phyloP scores from a whole-genome alignment of 768 basidiomycete species.

The Hericium coralloides region DNA sequence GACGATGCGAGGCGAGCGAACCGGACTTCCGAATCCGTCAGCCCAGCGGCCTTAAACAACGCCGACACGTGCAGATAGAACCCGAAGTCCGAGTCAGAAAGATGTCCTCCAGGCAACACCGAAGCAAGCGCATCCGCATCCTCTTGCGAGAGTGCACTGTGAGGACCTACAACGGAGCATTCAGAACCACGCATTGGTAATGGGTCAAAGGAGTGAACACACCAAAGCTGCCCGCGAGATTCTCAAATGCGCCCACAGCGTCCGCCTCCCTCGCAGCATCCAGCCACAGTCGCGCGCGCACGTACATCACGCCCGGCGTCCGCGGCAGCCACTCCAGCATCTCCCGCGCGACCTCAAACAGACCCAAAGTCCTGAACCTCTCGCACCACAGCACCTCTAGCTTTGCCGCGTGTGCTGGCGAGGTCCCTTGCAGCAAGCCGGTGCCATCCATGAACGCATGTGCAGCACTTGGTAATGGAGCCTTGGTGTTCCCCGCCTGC shows the following conservation, averaged over 20 bases:
- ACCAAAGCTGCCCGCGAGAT: conserved; percentile 72
- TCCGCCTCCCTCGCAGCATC: conserved; percentile 63
- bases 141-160: conserved; percentile 44
- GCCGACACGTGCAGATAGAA: conserved; percentile 73
- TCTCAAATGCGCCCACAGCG: conserved; percentile 63
- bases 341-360: conserved; percentile 50
- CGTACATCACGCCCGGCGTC: conserved; percentile 67
- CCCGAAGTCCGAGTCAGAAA: conserved; percentile 52
- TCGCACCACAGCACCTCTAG: conserved; percentile 71
- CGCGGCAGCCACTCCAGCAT: conserved; percentile 72
- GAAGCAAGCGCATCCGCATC: conserved; percentile 53
- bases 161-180: conserved; percentile 30
- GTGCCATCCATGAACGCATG: conserved; percentile 64
- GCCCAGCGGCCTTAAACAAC: conserved; percentile 56
- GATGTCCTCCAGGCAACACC: conserved; percentile 49
- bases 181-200: conserved; percentile 1
- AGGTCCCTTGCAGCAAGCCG: conserved; percentile 58
- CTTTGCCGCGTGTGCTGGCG: conserved; percentile 57
- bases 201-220: conserved; percentile 18
- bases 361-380: conserved; percentile 52
- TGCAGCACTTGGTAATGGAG: conserved; percentile 47
- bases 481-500: conserved; percentile 34
- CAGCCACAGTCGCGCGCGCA: conserved; percentile 60
- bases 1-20: conserved; percentile 80
- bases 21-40: conserved; percentile 52